Base-by-base conservation (phyloP, 2,329 filamentous ascomycete species). In the Beauveria asiatica region DNA sequence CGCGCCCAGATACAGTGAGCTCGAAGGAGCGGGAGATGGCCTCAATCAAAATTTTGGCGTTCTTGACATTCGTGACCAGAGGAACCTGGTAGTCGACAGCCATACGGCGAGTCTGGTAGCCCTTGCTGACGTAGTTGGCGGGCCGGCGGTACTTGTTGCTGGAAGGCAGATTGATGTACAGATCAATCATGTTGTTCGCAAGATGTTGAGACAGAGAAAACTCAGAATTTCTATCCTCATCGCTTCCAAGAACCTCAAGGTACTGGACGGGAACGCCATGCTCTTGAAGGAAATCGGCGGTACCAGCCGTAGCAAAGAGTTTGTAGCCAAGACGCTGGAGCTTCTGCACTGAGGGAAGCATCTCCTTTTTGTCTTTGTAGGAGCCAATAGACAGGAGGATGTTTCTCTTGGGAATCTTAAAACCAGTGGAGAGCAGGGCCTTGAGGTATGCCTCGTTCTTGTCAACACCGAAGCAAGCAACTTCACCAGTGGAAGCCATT, bases 111-210 rank as follows among this genome's bases (percentile, higher is more conserved):
- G 94, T 97, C 70, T 90, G 88, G 78, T 99, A 99, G 62, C 94
- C 94, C 78, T 94, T 94, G 75, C 90, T 95, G 88, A 99, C 95
- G 77, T 97, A 99, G 80, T 92, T 99, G 68, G 94, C 94, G 37
- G 94, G 94, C 66, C 94, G 87, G 68, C 94, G 86, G 82, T 95
- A 99, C 74, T 92, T 90, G 80, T 99, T 99, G 83, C 85, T 96
- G 13, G 94, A 97, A n/a, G 94, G 94, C 75, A 99, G 76, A 75
- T 99, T 99, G 85, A 99, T 97, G 79, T 99, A 99, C 62, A 99
- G 79, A 73, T 97, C 93, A 69, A 99, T 99, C 74, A 94, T 87
- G 78, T 97, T 97, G 78, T 96, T 97, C 61, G 93, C 89, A 75
- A 99, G 79, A 78, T 97, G 93, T 77, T 97, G 92, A 1, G 92